Conservation (phyloP, 345 rosid genomes). For the Corchorus capsularis region DNA sequence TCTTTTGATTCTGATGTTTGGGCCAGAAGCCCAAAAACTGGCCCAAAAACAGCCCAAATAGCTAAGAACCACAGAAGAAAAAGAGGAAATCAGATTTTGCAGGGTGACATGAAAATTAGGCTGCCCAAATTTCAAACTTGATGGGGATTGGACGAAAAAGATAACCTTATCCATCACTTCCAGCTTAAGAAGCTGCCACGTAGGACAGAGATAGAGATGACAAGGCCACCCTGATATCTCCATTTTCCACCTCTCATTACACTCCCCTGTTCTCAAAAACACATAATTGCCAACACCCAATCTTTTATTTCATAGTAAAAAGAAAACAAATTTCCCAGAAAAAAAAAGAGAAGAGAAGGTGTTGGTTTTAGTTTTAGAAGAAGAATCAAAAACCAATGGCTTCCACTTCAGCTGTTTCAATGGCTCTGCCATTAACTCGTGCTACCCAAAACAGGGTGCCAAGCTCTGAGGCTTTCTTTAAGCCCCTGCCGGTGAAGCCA, state of each 20-base stretch:
- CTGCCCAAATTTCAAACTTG: slow-evolving; percentile 25
- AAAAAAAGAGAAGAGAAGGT: background rate
- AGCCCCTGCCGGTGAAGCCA: slow-evolving; percentile 58
- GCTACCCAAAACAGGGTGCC: slow-evolving; percentile 48
- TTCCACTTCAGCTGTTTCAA: slow-evolving; percentile 70
- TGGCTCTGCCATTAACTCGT: slow-evolving; percentile 58
- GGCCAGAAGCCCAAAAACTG: background rate
- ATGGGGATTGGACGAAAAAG: slow-evolving; percentile 48
- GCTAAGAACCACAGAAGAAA: background rate
- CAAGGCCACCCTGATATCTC: slow-evolving; percentile 27
- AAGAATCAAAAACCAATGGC: slow-evolving; percentile 46
- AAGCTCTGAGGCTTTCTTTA: slow-evolving; percentile 47
- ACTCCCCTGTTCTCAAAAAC: slow-evolving; percentile 27
- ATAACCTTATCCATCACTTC: slow-evolving; percentile 65
- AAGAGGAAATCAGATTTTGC: background rate
- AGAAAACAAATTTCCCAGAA: background rate
- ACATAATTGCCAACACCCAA: slow-evolving; percentile 10
- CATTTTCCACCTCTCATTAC: slow-evolving; percentile 40
- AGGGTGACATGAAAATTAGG: background rate
- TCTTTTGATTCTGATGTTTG: background rate
- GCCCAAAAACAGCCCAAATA: background rate
- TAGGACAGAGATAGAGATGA: slow-evolving; percentile 40
- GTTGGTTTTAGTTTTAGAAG: background rate
- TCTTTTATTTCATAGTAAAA: slow-evolving; percentile 14
- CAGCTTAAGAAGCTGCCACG: slow-evolving; percentile 54